phyloP scores from a whole-genome alignment of 176 grass and related monocot genomes.

The Eleusine indica region DNA sequence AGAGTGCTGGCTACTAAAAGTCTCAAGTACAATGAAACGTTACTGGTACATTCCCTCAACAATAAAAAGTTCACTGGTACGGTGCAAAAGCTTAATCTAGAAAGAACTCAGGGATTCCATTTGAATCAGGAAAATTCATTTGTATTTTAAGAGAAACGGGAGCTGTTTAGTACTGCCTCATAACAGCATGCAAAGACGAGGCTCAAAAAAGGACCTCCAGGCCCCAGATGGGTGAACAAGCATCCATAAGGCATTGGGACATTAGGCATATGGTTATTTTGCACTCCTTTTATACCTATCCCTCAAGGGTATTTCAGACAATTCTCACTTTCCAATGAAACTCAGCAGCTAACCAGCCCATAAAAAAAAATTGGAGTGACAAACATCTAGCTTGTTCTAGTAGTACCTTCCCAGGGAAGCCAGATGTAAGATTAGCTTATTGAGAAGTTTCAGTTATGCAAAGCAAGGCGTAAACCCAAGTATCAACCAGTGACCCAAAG shows the following conservation, averaged over 20 bases:
- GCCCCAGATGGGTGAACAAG: neutral
- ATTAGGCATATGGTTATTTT: neutral
- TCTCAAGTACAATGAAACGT: constrained; percentile 23
- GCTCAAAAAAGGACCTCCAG: constrained; percentile 15
- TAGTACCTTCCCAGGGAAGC: neutral
- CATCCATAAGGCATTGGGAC: neutral
- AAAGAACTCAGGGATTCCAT: neutral
- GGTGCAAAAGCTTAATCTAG: constrained; percentile 2
- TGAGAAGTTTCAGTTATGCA: neutral
- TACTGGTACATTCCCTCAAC: neutral
- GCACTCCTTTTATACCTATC: neutral
- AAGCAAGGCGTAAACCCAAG: neutral
- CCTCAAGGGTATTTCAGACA: neutral
- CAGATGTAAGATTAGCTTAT: neutral
- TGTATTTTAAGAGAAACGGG: neutral
- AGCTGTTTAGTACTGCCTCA: neutral
- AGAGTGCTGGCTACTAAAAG: neutral
- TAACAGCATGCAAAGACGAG: neutral
- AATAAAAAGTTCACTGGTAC: too few species aligned
- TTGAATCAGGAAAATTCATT: neutral
- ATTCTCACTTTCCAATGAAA: neutral
- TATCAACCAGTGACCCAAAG: neutral
- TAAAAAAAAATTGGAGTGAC: neutral
- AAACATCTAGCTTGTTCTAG: neutral
- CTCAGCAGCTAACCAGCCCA: neutral